Base-by-base conservation (phyloP, 495 filamentous ascomycete species). In the Hypoxylon subgilvum region DNA sequence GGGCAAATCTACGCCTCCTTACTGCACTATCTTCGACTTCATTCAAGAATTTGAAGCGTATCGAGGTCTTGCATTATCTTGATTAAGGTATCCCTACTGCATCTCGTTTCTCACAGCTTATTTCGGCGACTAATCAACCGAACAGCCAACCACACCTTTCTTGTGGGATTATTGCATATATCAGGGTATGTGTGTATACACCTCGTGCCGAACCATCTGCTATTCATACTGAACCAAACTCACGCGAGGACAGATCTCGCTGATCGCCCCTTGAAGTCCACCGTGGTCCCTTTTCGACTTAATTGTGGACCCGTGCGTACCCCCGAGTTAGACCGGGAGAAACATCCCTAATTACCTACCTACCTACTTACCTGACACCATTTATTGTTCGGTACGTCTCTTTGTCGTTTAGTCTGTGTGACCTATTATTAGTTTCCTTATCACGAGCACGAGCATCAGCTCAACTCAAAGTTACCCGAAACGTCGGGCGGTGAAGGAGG, bases 371-470 rank as follows among this genome's bases (percentile, higher is more conserved):
- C n/a, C 38, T 30, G 48, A 52, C 52, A 31, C 48, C 59, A 18
- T 57, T 53, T n/a, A n/a, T n/a, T n/a, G n/a, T 47, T 65, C 64
- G 65, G 67, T 70, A 68, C 59, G 67, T 68, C 50, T 36, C 42
- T 57, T 45, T 58, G 25, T 57, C 54, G 25, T 68, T 68, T 57
- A 62, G 65, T 58, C 64, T 68, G 61, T 68, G 68, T 69, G 19
- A 42, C 47, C 58, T 42, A 54, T 61, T 42, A 54, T 61, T 54
- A 32, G 55, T 57, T 53, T 28, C 53, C 46, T 62, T 60, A 52
- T 62, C 60, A 41, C 47, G 53, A 36, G 52, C 23, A 32, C 51
- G 41, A 41, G 34, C 22, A 34, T 34, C 31, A 22, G 43, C 47
- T 14, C 52, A 49, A 49, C 43, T 51, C 38, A 27, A 41, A 31